Evolutionary conservation across 306 rosid species (phyloP), one percentile per base, ranked within the genome.

Genomic region (Acacia confusa): DNA sequence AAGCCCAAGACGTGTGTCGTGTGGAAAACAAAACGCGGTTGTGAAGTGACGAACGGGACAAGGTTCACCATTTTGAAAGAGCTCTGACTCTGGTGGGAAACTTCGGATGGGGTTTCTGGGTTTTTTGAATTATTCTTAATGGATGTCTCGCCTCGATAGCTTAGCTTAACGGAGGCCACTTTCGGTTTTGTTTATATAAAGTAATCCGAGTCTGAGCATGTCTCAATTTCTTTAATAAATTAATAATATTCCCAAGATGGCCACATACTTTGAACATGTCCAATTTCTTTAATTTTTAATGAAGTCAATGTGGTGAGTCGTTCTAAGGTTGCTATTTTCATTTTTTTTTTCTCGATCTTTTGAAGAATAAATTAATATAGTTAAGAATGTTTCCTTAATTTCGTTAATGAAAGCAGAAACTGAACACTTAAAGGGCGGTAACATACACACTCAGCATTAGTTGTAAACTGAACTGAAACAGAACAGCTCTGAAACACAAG

Each of bases 11-110:
- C 76, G 80, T 48, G 22, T 20, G 24, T 27, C n/a, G n/a, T 12
- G 28, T 60, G n/a, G 44, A 75, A 48, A 82, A 63, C n/a, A 20
- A 15, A 76, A 89, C 94, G 89, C 91, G 94, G 74, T 78, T 57
- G 65, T 52, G 38, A 25, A 66, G 53, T 30, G 43, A 72, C 47
- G 2, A 60, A 30, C 58, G 30, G 78, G 14, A 32, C 16, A 80
- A 1, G 3, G 70, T 80, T 68, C 75, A 36, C 36, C 9, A 22
- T 34, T 83, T 72, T 77, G 79, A 80, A 76, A 68, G 34, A 50
- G 81, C 19, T 22, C 15, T 52, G 60, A n/a, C 67, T 24, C 24
- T 27, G 70, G 60, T 27, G 70, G 65, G 90, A 84, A 88, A 34
- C 81, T 90, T 90, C 94, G 20, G 0, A 43, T 73, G 81, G 19